A percentile compares a stretch with the other conserved stretches of the same genome.
Conservation (phyloP, 176 grass and related monocot species). For the Carex myosuroides region DNA sequence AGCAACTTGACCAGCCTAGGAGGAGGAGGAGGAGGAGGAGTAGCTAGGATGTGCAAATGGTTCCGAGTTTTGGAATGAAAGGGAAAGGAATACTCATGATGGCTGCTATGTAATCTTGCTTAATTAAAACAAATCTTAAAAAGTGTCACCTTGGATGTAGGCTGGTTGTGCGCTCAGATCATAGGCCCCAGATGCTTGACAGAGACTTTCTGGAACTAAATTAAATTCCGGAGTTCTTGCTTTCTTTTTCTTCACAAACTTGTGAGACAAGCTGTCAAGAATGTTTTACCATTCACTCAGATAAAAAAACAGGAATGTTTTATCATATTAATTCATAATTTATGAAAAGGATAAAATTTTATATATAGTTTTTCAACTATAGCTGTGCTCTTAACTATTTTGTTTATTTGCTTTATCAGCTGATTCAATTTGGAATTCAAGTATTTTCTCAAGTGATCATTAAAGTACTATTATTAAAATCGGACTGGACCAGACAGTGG, state of each 20-base stretch:
- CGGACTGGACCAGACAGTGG: no score
- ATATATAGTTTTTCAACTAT: no score
- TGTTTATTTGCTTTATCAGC: no score
- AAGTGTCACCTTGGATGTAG: neutral
- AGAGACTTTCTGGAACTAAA: neutral
- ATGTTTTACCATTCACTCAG: neutral
- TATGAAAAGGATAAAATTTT: no score
- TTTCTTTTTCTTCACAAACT: neutral
- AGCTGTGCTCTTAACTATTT: no score
- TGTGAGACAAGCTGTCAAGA: neutral
- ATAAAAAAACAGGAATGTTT: neutral
- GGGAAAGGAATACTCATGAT: constrained; percentile 3
- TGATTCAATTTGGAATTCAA: no score
- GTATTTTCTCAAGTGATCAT: no score
- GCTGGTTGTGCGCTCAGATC: neutral
- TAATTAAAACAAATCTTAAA: neutral
- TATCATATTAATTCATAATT: no score
- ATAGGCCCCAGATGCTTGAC: neutral
- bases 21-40: neutral
- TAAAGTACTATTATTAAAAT: no score
- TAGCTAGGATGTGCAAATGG: neutral
- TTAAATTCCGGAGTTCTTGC: neutral
- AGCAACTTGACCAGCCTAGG: neutral
- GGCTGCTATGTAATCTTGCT: constrained; percentile 2
- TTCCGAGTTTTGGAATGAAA: neutral